Base-by-base conservation (phyloP, 768 basidiomycete species). In the Suillus plorans region DNA sequence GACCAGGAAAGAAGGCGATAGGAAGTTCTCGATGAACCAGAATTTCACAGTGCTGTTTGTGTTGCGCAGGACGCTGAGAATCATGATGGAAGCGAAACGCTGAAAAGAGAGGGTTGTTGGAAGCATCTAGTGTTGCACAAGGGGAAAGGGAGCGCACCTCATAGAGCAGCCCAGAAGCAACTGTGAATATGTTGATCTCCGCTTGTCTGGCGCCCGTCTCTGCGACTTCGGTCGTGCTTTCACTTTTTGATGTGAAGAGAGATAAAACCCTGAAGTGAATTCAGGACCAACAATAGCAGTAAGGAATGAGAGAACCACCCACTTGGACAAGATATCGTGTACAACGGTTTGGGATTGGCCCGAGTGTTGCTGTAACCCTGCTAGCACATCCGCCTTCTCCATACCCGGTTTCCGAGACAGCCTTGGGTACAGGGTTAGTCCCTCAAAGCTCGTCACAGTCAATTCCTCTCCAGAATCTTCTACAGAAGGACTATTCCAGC, bases 1-100 rank as follows among this genome's bases (percentile, higher is more conserved):
- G 69, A 94, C 95, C 64, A 98, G 78, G 86, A 99, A 99, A 0
- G 95, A 92, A 0, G 97, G 97, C 0, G 97, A 99, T 16, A 99
- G 84, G 85, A 99, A 99, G 79, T 99, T 99, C 75, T 97, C 93
- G 68, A 99, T 99, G 78, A 99, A 99, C 97, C 97, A 99, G 79
- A 99, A 99, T 76, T 99, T 99, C 76, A 99, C 96, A 34, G 88
- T 91, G 71, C 90, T 92, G 22, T 95, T 89, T 20, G 97, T 99
- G 72, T 99, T 97, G 47, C 89, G 89, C 68, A 99, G 81, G 39
- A 99, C 97, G 69, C 95, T 97, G 42, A 98, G 82, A 63, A 98
- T 94, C 97, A 99, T 99, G 79, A 99, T 98, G 10, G 94, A 94
- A 0, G 89, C 95, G 78, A 99, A 99, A 18, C 97, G 89, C 95